Evolutionary conservation across 495 filamentous ascomycete species (phyloP).

Genomic region (Cudoniella acicularis): DNA sequence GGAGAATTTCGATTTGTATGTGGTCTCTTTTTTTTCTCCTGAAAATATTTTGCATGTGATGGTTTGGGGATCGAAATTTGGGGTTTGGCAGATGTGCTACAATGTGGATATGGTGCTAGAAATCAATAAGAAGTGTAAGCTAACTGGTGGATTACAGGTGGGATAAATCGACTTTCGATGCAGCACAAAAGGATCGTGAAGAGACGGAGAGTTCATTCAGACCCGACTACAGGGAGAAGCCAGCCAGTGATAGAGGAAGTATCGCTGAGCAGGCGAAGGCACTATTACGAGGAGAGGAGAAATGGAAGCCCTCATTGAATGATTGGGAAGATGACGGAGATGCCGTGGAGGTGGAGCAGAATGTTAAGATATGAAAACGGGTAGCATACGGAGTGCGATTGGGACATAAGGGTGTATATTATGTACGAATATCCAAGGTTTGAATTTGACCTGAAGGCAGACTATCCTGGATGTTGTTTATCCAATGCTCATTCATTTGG

Average conservation of each 20-base stretch:
- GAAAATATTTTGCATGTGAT: not conserved
- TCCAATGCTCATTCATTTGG: constrained; percentile 69
- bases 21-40: constrained; percentile 30
- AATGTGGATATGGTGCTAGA: constrained; percentile 21
- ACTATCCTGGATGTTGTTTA: constrained; percentile 9
- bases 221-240: constrained; percentile 29
- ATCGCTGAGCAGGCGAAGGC: constrained; percentile 56
- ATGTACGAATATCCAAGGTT: constrained; percentile 5
- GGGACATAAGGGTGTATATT: constrained; percentile 4
- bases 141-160: constrained; percentile 38
- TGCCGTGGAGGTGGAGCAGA: constrained; percentile 19
- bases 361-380: constrained; percentile 18
- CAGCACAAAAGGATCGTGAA: constrained; percentile 33
- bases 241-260: constrained; percentile 28
- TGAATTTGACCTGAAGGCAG: not conserved
- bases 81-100: not conserved
- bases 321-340: constrained; percentile 21
- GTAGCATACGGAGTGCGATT: not conserved
- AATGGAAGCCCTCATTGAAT: constrained; percentile 31
- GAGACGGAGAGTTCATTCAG: constrained; percentile 22
- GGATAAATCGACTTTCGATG: constrained; percentile 43
- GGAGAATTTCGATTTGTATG: constrained; percentile 52
- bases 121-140: constrained; percentile 22
- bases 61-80: not conserved
- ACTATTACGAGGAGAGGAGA: constrained; percentile 42